Evolutionary conservation across 1,284 basidiomycete genomes (phyloP).

Genomic region (Microbotryum violaceum): DNA sequence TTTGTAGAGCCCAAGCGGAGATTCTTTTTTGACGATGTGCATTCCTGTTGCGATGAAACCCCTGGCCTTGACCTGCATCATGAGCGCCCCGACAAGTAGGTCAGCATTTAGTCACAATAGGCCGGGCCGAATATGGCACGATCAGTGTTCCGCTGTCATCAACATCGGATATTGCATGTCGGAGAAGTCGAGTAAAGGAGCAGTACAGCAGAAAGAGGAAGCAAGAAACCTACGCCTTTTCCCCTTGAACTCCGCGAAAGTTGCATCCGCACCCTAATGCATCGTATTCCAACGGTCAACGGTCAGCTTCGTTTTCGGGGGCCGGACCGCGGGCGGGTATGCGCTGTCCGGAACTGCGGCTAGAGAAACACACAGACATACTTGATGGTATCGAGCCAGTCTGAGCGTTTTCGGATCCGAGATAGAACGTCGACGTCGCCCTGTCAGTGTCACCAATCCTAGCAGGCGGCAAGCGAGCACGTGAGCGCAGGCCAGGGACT

Average conservation of each 20-base stretch:
- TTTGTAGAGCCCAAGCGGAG: slow-evolving; percentile 93
- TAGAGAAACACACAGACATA: background rate
- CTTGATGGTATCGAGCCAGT: slow-evolving; percentile 90
- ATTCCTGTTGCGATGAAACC: slow-evolving; percentile 89
- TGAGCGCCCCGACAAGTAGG: background rate
- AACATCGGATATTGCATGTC: background rate
- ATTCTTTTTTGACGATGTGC: slow-evolving; percentile 84
- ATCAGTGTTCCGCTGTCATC: background rate
- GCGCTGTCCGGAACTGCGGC: background rate
- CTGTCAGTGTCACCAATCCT: too few relatives aligned
- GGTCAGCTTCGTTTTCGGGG: background rate
- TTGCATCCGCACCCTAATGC: slow-evolving; percentile 28
- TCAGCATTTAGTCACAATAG: background rate
- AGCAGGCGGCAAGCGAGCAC: too few relatives aligned
- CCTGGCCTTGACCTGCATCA: slow-evolving; percentile 69
- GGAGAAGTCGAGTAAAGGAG: background rate
- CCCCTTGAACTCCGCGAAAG: slow-evolving; percentile 61
- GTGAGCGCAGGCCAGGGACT: background rate
- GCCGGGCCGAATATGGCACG: too few relatives aligned
- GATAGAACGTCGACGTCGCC: background rate
- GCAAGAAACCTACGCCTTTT: slow-evolving; percentile 56
- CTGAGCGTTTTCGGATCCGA: slow-evolving; percentile 41
- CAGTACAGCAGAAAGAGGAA: background rate
- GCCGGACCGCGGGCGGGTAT: background rate
- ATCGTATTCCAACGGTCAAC: too few relatives aligned